Evolutionary conservation across 768 basidiomycete genomes (phyloP), one percentile per base, ranked within the genome.

Genomic region (Solioccasus polychromus): DNA sequence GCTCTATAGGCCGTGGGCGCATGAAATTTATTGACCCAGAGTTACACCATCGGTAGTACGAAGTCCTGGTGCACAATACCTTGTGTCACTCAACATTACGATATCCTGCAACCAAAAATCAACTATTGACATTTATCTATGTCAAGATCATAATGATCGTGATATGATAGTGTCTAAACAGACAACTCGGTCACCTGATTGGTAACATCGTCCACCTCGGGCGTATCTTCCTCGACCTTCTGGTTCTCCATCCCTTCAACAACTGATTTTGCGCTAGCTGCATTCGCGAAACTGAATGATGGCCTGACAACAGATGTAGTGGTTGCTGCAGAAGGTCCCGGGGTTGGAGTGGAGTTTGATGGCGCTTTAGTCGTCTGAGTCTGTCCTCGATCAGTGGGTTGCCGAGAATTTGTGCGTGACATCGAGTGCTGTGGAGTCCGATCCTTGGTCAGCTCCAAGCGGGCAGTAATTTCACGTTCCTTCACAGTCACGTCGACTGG

Each of bases 401-500:
- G 74, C 51, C 47, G 75, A 48, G 55, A 78, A 68, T 39, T 80
- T 71, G 68, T 81, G 69, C 62, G 72, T 50, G 62, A 75, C 71
- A 71, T 83, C 63, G 64, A 53, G 29, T 71, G 68, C 28, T 62
- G 61, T 2, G 59, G 37, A 17, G 48, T 54, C 15, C 67, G 71
- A 19, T 68, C 72, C 42, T 67, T 72, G 35, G 58, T 50, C 14
- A 58, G 52, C 38, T 77, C 74, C 24, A 91, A 63, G 24, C 83
- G 81, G 36, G 88, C 80, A 24, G 79, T 68, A 8, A 92, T 80
- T 61, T 81, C 85, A 44, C 80, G 83, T 58, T 97, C 93, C 42
- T 80, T 79, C 1, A 76, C 71, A 26, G 85, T 73, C 15, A 86
- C 82, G 62, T 98, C 93, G 18, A 97, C 87, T 11, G 95, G 92